Percentiles rank a stretch among this genome's conserved stretches.
phyloP scores from a whole-genome alignment of 352 stramenopile genomes.

The Pythium folliculosum region DNA sequence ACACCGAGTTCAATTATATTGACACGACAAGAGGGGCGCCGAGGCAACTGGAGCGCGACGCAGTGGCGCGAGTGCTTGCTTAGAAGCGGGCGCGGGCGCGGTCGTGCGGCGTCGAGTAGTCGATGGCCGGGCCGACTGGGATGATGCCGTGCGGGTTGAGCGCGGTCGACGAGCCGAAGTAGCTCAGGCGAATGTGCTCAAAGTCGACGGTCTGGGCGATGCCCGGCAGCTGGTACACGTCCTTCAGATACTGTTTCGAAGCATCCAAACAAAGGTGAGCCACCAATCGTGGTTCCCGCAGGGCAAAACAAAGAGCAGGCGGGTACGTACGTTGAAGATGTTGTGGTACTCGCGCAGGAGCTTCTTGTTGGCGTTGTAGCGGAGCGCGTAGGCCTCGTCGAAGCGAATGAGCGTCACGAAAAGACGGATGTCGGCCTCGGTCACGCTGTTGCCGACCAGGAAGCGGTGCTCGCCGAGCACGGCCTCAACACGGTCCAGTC shows the following conservation, averaged over 20 bases:
- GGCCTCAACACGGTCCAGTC: constrained; percentile 83
- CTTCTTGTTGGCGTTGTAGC: constrained; percentile 86
- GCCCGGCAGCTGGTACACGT: constrained; percentile 48
- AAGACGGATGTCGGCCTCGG: constrained; percentile 87
- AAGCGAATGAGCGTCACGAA: constrained; percentile 94
- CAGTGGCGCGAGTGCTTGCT: too few relatives aligned
- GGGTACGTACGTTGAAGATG: constrained; percentile 59
- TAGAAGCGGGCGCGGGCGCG: constrained; percentile 28
- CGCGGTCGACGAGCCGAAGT: constrained; percentile 54
- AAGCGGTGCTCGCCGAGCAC: constrained; percentile 75
- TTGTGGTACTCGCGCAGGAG: constrained; percentile 81
- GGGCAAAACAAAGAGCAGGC: constrained; percentile 2
- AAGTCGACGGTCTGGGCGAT: constrained; percentile 46
- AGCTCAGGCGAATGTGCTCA: constrained; percentile 51
- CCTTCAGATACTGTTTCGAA: constrained; percentile 40
- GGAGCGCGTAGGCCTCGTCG: constrained; percentile 91
- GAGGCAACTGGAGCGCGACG: too few relatives aligned
- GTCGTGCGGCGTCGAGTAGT: constrained; percentile 38
- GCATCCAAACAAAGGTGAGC: too few relatives aligned
- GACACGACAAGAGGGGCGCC: too few relatives aligned
- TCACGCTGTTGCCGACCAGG: constrained; percentile 70
- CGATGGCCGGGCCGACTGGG: constrained; percentile 28
- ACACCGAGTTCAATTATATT: too few relatives aligned
- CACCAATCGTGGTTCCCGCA: background rate
- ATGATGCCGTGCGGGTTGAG: constrained; percentile 57